Evolutionary conservation across 208 protist species (phyloP).

Genomic region (Acanthamoeba lenticulata): DNA sequence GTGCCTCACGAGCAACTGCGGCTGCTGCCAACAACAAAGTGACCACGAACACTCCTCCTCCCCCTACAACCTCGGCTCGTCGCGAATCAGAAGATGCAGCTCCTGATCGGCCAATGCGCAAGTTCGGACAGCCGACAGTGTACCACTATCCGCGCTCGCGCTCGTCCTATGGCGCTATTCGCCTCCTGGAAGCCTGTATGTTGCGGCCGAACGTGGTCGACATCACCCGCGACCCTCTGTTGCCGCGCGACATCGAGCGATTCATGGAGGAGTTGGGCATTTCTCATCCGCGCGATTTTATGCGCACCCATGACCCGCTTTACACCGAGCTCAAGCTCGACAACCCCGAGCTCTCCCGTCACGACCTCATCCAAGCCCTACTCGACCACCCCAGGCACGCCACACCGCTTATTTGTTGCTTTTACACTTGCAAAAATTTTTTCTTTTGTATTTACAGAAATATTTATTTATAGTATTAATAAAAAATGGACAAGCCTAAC

Average conservation of each 20-base stretch:
- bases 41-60: too few relatives aligned
- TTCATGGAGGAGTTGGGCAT: background rate
- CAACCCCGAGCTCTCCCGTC: background rate
- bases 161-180: background rate
- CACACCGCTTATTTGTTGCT: too few relatives aligned
- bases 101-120: background rate
- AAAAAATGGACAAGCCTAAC: too few relatives aligned
- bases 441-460: background rate
- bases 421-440: too few relatives aligned
- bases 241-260: background rate
- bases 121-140: background rate
- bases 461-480: background rate
- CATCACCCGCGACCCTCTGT: background rate
- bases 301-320: background rate
- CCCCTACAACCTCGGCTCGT: too few relatives aligned
- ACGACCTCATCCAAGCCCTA: background rate
- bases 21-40: too few relatives aligned
- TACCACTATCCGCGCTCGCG: background rate
- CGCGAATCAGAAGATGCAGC: too few relatives aligned
- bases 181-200: background rate
- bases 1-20: too few relatives aligned
- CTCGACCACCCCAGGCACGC: background rate
- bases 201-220: background rate
- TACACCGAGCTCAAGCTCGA: background rate
- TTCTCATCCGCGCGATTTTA: background rate